Evolutionary conservation across 129 eudicot species (phyloP).

Genomic region (Cynara cardunculus): DNA sequence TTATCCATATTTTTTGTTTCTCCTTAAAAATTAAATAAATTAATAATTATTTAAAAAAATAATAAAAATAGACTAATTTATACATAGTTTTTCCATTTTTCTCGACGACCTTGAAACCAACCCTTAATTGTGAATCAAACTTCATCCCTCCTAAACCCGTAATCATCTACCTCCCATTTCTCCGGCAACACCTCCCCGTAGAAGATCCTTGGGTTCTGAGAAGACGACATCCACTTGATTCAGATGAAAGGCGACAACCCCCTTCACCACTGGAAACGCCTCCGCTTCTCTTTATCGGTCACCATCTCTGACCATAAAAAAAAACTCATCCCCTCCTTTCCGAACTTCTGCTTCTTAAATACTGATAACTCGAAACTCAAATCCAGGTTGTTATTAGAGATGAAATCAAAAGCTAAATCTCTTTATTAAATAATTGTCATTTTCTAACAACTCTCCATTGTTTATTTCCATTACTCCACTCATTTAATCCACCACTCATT

Average conservation of each 20-base stretch:
- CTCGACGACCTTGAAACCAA: neutral
- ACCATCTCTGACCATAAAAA: neutral
- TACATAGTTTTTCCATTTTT: neutral
- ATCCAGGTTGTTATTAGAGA: neutral
- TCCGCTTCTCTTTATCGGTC: neutral
- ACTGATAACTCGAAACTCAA: neutral
- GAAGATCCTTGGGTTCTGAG: neutral
- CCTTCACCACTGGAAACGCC: neutral
- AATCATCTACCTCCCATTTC: neutral
- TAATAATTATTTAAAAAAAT: neutral
- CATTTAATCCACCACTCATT: slow-evolving; percentile 15
- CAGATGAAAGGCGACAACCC: neutral
- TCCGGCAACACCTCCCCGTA: neutral
- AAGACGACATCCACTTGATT: neutral
- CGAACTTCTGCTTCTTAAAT: neutral
- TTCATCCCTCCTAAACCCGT: neutral
- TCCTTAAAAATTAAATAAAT: neutral
- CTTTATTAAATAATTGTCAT: neutral
- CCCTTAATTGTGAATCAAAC: neutral
- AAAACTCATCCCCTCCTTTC: neutral
- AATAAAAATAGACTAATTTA: neutral
- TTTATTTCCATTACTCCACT: slow-evolving; percentile 16
- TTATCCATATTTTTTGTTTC: neutral
- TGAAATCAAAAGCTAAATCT: too few species aligned
- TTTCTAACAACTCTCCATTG: slow-evolving; percentile 14